Conservation (phyloP, 2,329 filamentous ascomycete genomes). For the Aureobasidium musti region DNA sequence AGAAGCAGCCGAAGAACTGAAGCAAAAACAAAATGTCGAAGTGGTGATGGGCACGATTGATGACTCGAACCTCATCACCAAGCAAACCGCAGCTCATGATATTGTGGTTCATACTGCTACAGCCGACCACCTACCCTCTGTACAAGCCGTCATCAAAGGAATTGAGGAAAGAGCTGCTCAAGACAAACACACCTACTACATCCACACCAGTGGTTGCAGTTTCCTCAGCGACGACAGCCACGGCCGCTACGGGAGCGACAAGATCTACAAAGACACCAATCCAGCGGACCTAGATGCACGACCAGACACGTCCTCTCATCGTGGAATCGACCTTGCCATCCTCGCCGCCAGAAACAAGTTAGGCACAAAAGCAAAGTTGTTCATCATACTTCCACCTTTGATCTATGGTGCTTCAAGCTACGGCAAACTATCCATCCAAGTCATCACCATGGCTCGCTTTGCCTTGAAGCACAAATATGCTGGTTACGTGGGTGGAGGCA, state of each 20-base stretch:
- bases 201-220: slow-evolving; percentile 53
- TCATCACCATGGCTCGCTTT: slow-evolving; percentile 52
- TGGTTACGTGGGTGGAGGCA: slow-evolving; percentile 50
- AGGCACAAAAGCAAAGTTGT: slow-evolving; percentile 47
- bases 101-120: slow-evolving; percentile 54
- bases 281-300: slow-evolving; percentile 47
- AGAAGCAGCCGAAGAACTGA: slow-evolving; percentile 43
- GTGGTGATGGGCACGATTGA: slow-evolving; percentile 47
- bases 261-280: slow-evolving; percentile 49
- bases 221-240: slow-evolving; percentile 46
- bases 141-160: slow-evolving; percentile 50
- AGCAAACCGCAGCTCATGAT: slow-evolving; percentile 45
- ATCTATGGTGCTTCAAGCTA: slow-evolving; percentile 51
- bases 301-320: slow-evolving; percentile 49
- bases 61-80: slow-evolving; percentile 46
- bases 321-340: slow-evolving; percentile 51
- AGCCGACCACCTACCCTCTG: slow-evolving; percentile 52
- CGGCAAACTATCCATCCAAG: slow-evolving; percentile 50
- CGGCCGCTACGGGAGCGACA: slow-evolving; percentile 43
- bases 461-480: slow-evolving; percentile 53
- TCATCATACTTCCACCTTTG: slow-evolving; percentile 52
- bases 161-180: slow-evolving; percentile 45
- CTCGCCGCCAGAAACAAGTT: slow-evolving; percentile 43
- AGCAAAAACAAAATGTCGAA: slow-evolving; percentile 42
- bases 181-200: slow-evolving; percentile 49